Base-by-base conservation (phyloP, 768 basidiomycete species). In the Podaxis rugospora region DNA sequence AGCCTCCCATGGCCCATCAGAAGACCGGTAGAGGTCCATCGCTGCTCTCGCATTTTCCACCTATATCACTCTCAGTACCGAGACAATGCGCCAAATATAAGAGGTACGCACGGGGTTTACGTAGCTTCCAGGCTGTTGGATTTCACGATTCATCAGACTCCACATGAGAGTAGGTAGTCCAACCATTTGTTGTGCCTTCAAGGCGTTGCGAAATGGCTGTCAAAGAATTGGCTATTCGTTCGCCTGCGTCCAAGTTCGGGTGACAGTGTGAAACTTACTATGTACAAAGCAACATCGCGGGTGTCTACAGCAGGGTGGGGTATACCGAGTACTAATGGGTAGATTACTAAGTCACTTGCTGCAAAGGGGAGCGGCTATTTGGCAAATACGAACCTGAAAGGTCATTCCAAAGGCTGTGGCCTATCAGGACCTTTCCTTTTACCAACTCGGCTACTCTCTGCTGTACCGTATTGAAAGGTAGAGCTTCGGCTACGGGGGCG, bases 381-480 rank as follows among this genome's bases (percentile, higher is more conserved):
- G 64, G 55, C 62, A 63, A 59, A 65, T 37, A 68, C 75, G 55
- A 71, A 89, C 90, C 90, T 52, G 89, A 88, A 32, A 92, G 80
- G 68, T 93, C 91, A 64, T 87, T 83, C 90, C 90, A 93, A 14
- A 92, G 76, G 68, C 83, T 78, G 71, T 93, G 88, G 18, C 92
- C 91, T 27, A 93, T 83, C 51, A 92, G 71, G 40, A 89, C 77
- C 70, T 89, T 90, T 56, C 83, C 87, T 68, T 83, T 82, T 65
- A 93, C 82, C 62, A 87, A 71, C 57, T 79, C 82, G 1, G 88
- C 86, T 42, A 91, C 83, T 36, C 78, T 73, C 64, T 80, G 82
- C 67, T 93, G 92, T 32, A 92, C 83, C n/a, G 74, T 75, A 49
- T 75, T 73, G 68, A 93, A 93, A 4, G 76, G 66, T 70, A 74